Evolutionary conservation across 352 stramenopile species (phyloP), one percentile per base, ranked within the genome.

Genomic region (Halophytophthora polymorphica): DNA sequence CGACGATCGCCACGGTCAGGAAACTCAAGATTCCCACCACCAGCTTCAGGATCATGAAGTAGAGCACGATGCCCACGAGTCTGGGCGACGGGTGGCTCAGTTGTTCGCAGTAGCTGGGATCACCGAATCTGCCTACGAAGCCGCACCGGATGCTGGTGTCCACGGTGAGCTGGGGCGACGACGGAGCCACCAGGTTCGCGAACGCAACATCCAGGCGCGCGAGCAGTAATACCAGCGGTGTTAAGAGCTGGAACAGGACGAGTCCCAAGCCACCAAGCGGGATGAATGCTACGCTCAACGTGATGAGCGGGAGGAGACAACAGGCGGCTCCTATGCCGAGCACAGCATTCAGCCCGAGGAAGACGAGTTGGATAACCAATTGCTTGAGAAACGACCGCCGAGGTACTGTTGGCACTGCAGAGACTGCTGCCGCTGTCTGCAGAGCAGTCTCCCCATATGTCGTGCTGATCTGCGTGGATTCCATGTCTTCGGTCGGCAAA

Each of bases 21-120:
- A 17, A 31, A 33, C 66, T 69, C 23, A 69, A 23, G 29, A 62
- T 56, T 0, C 56, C 61, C 10, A 66, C 23, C 5, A 25, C 66
- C 45, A 75, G 64, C 58, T 75, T 75, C 35, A 75, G 14, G 13
- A 55, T 58, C 11, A 23, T 17, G 19, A 71, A 61, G 61, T 75
- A 75, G 21, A 66, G 31, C 29, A 75, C 58, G 21, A 49, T 36
- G 2, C 33, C 42, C 15, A 53, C 15, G 10, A 31, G 37, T 36
- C 34, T 42, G 14, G 37, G 52, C 12, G 52, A 48, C 18, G 45
- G 8, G 35, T 45, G 49, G n/a, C 38, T 47, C 6, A 59, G n/a
- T n/a, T 21, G 36, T 1, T 25, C 19, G 3, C 33, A 15, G 44
- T 53, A 21, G 15, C 17, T 25, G 17, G 10, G 18, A 17, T 28